Evolutionary conservation across 768 basidiomycete species (phyloP).

Genomic region (Auriculariales sp.): DNA sequence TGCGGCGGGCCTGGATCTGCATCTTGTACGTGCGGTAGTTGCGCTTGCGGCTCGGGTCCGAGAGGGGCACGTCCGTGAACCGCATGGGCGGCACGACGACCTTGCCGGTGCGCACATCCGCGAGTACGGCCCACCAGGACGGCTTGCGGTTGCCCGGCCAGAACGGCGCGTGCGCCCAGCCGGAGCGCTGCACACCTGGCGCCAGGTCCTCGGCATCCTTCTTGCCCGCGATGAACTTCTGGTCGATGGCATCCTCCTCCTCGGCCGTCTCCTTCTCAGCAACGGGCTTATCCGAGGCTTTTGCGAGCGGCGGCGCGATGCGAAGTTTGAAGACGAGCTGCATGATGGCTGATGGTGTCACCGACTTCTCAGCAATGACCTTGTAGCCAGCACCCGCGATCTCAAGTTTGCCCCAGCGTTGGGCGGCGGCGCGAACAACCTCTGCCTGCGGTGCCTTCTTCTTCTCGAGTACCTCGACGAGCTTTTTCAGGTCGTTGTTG

Average conservation of each 20-base stretch:
- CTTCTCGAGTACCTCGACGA: slow-evolving; percentile 36
- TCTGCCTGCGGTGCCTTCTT: slow-evolving; percentile 31
- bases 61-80: slow-evolving; percentile 63
- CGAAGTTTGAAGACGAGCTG: slow-evolving; percentile 76
- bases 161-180: slow-evolving; percentile 77
- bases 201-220: slow-evolving; percentile 47
- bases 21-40: slow-evolving; percentile 77
- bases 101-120: slow-evolving; percentile 71
- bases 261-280: slow-evolving; percentile 13
- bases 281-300: slow-evolving; percentile 8
- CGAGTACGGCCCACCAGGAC: slow-evolving; percentile 83
- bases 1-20: slow-evolving; percentile 91
- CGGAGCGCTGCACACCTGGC: slow-evolving; percentile 25
- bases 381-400: slow-evolving; percentile 75
- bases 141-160: slow-evolving; percentile 91
- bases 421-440: slow-evolving; percentile 49
- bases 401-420: slow-evolving; percentile 62
- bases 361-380: slow-evolving; percentile 81
- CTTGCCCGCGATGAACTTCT: slow-evolving; percentile 50
- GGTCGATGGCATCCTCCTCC: slow-evolving; percentile 40
- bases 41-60: slow-evolving; percentile 30
- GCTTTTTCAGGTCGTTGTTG: slow-evolving; percentile 32
- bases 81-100: slow-evolving; percentile 79
- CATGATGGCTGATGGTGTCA: slow-evolving; percentile 81
- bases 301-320: slow-evolving; percentile 37